A percentile compares a stretch with the other conserved stretches of the same genome.
Conservation (phyloP, 148 eudicot species). For the Agrostemma githago region DNA sequence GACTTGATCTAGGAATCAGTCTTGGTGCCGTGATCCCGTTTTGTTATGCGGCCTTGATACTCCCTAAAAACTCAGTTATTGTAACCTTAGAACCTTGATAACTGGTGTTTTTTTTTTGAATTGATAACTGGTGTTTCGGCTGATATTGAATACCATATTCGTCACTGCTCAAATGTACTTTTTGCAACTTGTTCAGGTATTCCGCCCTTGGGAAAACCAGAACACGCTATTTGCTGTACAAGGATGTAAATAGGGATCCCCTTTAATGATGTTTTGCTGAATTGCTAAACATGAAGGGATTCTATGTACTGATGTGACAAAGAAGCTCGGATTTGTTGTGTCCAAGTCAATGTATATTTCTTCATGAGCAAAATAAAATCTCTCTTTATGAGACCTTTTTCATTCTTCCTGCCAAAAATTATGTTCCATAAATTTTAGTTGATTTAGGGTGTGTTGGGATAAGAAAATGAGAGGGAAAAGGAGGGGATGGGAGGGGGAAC, state of each 20-base stretch:
- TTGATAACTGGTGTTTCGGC: background rate
- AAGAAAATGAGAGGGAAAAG: too few species aligned
- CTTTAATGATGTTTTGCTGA: constrained; percentile 29
- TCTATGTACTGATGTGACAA: background rate
- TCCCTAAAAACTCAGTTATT: too few species aligned
- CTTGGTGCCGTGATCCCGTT: background rate
- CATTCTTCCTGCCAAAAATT: background rate
- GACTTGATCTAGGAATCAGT: background rate
- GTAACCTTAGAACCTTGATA: background rate
- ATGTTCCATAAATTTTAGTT: background rate
- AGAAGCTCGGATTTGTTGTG: constrained; percentile 1
- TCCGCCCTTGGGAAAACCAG: constrained; percentile 92
- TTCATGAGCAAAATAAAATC: background rate
- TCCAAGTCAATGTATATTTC: constrained; percentile 18
- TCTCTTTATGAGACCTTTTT: background rate
- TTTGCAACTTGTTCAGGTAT: constrained; percentile 55
- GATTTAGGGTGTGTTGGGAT: background rate
- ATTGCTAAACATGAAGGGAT: constrained; percentile 8
- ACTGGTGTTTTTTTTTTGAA: too few species aligned
- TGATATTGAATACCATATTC: background rate
- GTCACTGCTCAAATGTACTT: constrained; percentile 1
- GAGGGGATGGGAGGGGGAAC: background rate
- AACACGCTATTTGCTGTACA: constrained; percentile 84
- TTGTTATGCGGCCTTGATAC: background rate
- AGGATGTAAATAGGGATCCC: constrained; percentile 93